Evolutionary conservation across 2,329 filamentous ascomycete genomes (phyloP), one percentile per base, ranked within the genome.

Genomic region (Tetracladium maxilliforme): DNA sequence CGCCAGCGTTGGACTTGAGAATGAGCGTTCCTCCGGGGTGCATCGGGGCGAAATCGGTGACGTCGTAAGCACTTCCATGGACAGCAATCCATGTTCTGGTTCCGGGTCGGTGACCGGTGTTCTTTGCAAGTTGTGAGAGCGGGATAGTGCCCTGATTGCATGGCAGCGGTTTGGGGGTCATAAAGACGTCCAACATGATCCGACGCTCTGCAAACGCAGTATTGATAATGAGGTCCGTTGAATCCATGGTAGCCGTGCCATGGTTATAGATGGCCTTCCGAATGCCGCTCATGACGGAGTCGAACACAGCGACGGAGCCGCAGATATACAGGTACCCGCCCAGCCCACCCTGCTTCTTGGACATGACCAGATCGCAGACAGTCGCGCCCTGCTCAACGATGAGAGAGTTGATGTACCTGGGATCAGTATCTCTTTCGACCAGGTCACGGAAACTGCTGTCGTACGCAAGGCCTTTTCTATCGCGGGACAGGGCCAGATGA

Each of bases 171-270:
- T 57, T 61, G 2, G 62, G 63, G 2, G 59, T 58, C 61, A 66
- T 66, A 39, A 67, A 67, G 20, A 67, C 59, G 30, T 67, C 61
- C 0, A 66, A 41, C 63, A 67, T 67, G 36, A 68, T 61, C 6
- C 63, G 51, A 2, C 63, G 49, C 40, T 68, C 63, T 0, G 61
- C 61, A 29, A 67, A 66, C 0, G 63, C 62, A 14, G 54, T 58
- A 33, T 60, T 56, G 25, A 66, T 40, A 24, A 67, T 54, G 16
- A 52, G 40, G 26, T 67, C 62, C 1, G 58, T 55, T 0, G 54
- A 56, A 17, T 63, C 56, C 47, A 62, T 60, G 0, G 58, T 64
- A 3, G 61, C 52, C 4, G 58, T 58, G 20, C 58, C 52, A 33
- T 65, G 54, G 13, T 56, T 59, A 32, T 64, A 68, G 12, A 69